Conservation (phyloP, 805 yeast genomes). For the Wickerhamiella cacticola region DNA sequence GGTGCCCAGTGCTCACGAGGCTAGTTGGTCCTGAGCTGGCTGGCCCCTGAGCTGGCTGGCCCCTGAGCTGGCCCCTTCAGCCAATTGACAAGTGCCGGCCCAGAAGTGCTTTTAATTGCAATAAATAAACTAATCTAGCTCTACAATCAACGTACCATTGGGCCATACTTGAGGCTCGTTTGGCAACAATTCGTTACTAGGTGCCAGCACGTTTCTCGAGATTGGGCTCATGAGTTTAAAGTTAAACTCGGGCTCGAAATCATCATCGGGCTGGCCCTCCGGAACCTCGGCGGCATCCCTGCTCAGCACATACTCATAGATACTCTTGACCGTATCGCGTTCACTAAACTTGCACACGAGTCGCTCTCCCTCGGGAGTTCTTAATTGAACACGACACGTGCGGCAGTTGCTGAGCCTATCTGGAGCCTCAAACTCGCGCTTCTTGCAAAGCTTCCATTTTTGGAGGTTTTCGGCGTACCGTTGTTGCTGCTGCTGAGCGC, state of each 20-base stretch:
- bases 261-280: conserved; percentile 21
- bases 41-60: too few relatives aligned
- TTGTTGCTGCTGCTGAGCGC: conserved; percentile 18
- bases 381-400: conserved; percentile 51
- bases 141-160: conserved; percentile 51
- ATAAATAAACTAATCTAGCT: conserved; percentile 18
- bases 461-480: conserved; percentile 21
- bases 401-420: conserved; percentile 15
- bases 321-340: conserved; percentile 41
- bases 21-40: too few relatives aligned
- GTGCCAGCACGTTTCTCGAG: conserved; percentile 40
- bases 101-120: too few relatives aligned
- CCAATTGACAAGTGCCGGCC: too few relatives aligned
- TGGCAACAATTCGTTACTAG: conserved; percentile 27
- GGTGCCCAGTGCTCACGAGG: too few relatives aligned
- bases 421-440: conserved; percentile 22
- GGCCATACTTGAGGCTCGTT: conserved; percentile 46
- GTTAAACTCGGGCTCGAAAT: conserved; percentile 36
- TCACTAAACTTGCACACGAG: conserved; percentile 39
- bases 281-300: conserved; percentile 10
- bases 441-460: conserved; percentile 43
- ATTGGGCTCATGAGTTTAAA: conserved; percentile 45
- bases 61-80: too few relatives aligned
- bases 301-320: conserved; percentile 62
- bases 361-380: conserved; percentile 53